Evolutionary conservation across 2,329 filamentous ascomycete species (phyloP).

Genomic region (Talaromyces sp.): DNA sequence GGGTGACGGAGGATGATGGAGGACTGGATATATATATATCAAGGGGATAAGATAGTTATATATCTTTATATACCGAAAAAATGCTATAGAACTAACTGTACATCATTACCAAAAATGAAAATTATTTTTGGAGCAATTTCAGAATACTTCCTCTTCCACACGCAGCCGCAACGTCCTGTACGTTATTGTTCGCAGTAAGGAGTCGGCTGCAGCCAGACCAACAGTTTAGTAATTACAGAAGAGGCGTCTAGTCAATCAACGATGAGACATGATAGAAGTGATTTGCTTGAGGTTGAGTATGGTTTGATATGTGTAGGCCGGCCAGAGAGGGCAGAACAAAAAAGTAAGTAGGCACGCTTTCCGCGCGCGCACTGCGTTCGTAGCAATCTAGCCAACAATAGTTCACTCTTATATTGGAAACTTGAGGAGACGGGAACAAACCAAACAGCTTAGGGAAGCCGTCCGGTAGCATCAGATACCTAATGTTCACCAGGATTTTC

Average conservation of each 20-base stretch:
- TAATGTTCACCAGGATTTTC: not conserved
- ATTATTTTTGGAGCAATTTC: not conserved
- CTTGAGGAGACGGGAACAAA: not conserved
- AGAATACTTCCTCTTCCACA: conserved; percentile 2
- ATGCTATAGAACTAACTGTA: not conserved
- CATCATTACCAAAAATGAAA: not conserved
- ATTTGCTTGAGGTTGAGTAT: not conserved
- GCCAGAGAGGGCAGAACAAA: not conserved
- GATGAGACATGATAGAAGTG: not conserved
- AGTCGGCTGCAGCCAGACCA: conserved; percentile 18
- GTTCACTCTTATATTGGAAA: not conserved
- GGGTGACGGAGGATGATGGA: not conserved
- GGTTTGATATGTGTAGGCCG: not conserved
- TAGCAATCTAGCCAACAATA: not conserved
- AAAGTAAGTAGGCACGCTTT: not conserved
- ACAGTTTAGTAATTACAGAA: conserved; percentile 8
- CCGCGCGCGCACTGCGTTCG: not conserved
- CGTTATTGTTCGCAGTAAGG: conserved; percentile 7
- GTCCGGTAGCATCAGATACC: not conserved
- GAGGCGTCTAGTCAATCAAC: not conserved
- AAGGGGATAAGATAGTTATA: not conserved
- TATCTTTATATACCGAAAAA: not conserved
- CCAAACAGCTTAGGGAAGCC: not conserved
- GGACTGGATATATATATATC: not conserved
- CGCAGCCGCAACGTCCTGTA: conserved; percentile 6